phyloP scores from a whole-genome alignment of 1,284 basidiomycete species.

The Caloboletus firmus region DNA sequence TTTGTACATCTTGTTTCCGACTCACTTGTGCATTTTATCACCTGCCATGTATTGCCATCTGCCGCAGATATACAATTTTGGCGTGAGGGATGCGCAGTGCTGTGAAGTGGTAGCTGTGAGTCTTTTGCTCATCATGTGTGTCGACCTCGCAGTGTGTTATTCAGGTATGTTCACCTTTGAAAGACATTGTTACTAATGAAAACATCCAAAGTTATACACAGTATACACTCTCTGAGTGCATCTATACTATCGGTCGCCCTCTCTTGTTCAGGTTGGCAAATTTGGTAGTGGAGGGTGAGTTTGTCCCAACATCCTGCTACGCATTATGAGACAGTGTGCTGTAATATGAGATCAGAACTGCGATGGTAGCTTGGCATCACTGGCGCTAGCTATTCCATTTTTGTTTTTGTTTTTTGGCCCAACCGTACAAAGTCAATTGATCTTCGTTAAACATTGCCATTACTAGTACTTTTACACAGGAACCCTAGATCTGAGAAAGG shows the following conservation, averaged over 20 bases:
- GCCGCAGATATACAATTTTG: conserved; percentile 3
- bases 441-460: background rate
- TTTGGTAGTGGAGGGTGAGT: no score
- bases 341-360: background rate
- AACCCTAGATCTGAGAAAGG: no score
- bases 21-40: background rate
- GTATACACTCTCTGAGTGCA: no score
- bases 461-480: background rate
- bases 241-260: no score
- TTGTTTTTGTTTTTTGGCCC: background rate
- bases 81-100: background rate
- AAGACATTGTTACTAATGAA: background rate
- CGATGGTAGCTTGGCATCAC: background rate
- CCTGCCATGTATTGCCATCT: conserved; percentile 7
- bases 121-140: background rate
- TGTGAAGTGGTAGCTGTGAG: background rate
- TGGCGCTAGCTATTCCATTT: background rate
- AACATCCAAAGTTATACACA: background rate
- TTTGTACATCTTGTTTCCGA: background rate
- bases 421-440: background rate
- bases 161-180: background rate
- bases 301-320: no score
- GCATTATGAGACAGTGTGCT: no score
- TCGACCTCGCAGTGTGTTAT: background rate
- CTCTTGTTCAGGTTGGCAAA: no score